A percentile compares a stretch with the other conserved stretches of the same genome.
Conservation (phyloP, 352 stramenopile species). For the Phytophthora citricola region DNA sequence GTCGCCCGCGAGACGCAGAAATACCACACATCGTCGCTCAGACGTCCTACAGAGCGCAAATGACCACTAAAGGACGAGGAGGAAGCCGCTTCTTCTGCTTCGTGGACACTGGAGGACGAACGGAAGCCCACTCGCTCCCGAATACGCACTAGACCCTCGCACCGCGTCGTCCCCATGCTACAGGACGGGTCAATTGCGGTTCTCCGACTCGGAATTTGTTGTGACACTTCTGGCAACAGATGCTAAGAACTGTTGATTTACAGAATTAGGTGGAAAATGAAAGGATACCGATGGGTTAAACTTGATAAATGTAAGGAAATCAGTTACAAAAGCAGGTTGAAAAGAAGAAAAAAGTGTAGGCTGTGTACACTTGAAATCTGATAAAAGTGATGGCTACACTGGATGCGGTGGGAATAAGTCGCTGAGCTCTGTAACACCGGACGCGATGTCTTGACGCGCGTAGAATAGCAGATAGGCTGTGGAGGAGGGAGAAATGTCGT, state of each 20-base stretch:
- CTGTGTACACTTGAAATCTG: neutral
- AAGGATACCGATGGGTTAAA: constrained; percentile 19
- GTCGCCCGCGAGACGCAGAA: constrained; percentile 41
- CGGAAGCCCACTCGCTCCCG: constrained; percentile 40
- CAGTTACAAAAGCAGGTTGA: constrained; percentile 10
- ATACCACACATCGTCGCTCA: constrained; percentile 61
- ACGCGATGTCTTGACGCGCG: constrained; percentile 56
- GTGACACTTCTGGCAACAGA: constrained; percentile 1
- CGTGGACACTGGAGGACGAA: constrained; percentile 13
- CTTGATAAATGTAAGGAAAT: constrained; percentile 18
- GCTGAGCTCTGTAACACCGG: constrained; percentile 21
- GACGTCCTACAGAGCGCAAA: constrained; percentile 12
- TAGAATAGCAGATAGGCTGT: constrained; percentile 83
- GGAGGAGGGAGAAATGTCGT: constrained; percentile 46
- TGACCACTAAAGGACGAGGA: constrained; percentile 13
- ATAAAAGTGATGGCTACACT: constrained; percentile 23
- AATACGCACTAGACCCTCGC: constrained; percentile 52
- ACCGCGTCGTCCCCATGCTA: constrained; percentile 31
- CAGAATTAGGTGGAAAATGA: neutral
- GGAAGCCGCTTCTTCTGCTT: constrained; percentile 4
- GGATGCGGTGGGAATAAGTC: constrained; percentile 37
- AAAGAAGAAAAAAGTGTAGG: neutral
- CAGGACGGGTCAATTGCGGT: neutral
- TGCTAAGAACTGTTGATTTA: neutral
- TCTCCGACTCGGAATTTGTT: neutral